Evolutionary conservation across 495 filamentous ascomycete species (phyloP), one percentile per base, ranked within the genome.

Genomic region (Oidiodendron maius): DNA sequence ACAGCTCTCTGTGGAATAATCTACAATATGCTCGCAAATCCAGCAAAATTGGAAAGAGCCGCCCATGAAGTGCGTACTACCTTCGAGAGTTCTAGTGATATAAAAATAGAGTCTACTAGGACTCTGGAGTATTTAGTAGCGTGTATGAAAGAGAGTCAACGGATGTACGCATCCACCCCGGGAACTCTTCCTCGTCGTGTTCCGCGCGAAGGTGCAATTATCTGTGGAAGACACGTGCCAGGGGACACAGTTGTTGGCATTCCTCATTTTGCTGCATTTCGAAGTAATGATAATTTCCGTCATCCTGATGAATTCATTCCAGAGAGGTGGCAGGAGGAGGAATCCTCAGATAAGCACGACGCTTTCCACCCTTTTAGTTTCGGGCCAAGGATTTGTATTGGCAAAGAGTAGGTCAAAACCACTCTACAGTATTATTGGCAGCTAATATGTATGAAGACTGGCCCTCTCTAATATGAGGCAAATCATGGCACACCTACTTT

Each of bases 311-410:
- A 41, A 0, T 72, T 66, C 44, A 38, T 62, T 15, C 68, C 69
- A 1, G 66, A 70, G 44, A 48, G 68, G 6, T 70, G 63, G 62
- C 5, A 41, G 10, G 11, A 30, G 17, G 22, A 25, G 8, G 41
- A 43, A n/a, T 53, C 48, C 13, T 61, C 66, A 21, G 77, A 80
- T 44, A 51, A 63, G n/a, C 57, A 61, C 13, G 62, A 66, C n/a
- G 67, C 66, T 2, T 57, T 75, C 23, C 73, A 80, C 50, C 77
- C 80, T 0, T 86, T 84, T 46, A 68, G 70, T 20, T 25, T 73
- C n/a, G 81, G 81, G 0, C 70, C 77, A 1, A 61, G 82, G 11
- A 77, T 82, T 53, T 84, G 81, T 46, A 62, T 83, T 24, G 82
- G 80, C 20, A 63, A 68, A 55, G 72, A 71, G 75, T 80, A 36